phyloP scores from a whole-genome alignment of 2,329 filamentous ascomycete species.

The Sporothrix pallida region DNA sequence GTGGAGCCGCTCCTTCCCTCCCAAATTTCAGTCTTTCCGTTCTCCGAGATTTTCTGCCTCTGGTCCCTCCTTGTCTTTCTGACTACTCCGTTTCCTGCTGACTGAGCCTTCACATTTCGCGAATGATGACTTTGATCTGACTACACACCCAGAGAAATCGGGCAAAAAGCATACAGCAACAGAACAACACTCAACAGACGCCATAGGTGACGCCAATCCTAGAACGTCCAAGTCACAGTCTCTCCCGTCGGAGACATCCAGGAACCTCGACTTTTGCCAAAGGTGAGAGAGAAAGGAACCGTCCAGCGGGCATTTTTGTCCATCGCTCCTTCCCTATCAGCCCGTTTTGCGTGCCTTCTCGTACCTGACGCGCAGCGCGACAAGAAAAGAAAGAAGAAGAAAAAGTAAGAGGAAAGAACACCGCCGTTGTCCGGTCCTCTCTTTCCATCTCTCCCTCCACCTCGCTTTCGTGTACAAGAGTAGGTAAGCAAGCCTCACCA shows the following conservation, averaged over 20 bases:
- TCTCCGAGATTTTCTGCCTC: neutral
- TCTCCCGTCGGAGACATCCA: conserved; percentile 14
- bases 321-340: neutral
- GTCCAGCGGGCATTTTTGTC: neutral
- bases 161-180: conserved; percentile 11
- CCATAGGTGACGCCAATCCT: conserved; percentile 4
- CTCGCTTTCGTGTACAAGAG: neutral
- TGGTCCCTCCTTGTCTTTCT: neutral
- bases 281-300: neutral
- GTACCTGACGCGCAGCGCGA: conserved; percentile 14
- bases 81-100: conserved; percentile 30
- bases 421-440: conserved; percentile 10
- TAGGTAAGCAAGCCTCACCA: neutral
- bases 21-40: neutral
- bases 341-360: neutral
- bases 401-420: neutral
- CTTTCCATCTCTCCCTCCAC: neutral
- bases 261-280: neutral
- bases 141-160: conserved; percentile 24
- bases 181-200: neutral
- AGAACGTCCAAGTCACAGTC: conserved; percentile 19
- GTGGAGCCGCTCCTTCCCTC: neutral
- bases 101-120: conserved; percentile 34
- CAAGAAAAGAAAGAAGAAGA: neutral
- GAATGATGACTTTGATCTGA: conserved; percentile 35